Base-by-base conservation (phyloP, 2,329 filamentous ascomycete genomes). In the Diaporthe vexans region DNA sequence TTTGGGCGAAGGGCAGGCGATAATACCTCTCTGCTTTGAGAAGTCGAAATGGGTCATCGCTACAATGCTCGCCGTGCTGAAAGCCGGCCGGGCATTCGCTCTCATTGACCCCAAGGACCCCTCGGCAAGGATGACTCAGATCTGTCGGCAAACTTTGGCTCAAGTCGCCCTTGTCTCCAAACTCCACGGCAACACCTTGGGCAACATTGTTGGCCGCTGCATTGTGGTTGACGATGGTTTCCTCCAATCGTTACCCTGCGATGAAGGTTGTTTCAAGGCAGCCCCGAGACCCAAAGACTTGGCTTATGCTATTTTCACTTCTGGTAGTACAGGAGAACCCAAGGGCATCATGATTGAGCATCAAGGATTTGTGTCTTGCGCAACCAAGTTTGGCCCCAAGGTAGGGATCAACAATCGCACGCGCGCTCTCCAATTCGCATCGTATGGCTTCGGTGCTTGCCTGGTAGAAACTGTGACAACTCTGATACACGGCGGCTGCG, bases 241-340 rank as follows among this genome's bases (percentile, higher is more conserved):
- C 15, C 46, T 48, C 46, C 46, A 48, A 48, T 48, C 46, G 13
- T 17, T 48, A 48, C 46, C 46, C 46, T 48, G 46, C 46, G 46
- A 48, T 48, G 46, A 48, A 48, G 46, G 46, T 48, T 21, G 46
- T 21, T 48, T 48, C 46, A 48, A 48, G 46, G 46, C 46, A 48
- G 46, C 46, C 46, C 46, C 3, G 46, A 17, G 46, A 21, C 46
- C 46, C 46, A 48, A 48, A 37, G 33, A 35, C 29, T 59, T n/a
- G 57, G 59, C 59, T n/a, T 63, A 63, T 46, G 26, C 87, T 76
- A 85, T 89, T 75, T 90, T 89, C 79, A 90, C 88, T 10, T 89
- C 88, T 6, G 88, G 88, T 15, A 89, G 85, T 33, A 90, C 88
- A 0, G 88, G 88, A 4, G 81, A 81, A 21, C 88, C 88, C 0